Evolutionary conservation across 2,329 filamentous ascomycete species (phyloP).

Genomic region (Amylocarpus encephaloides): DNA sequence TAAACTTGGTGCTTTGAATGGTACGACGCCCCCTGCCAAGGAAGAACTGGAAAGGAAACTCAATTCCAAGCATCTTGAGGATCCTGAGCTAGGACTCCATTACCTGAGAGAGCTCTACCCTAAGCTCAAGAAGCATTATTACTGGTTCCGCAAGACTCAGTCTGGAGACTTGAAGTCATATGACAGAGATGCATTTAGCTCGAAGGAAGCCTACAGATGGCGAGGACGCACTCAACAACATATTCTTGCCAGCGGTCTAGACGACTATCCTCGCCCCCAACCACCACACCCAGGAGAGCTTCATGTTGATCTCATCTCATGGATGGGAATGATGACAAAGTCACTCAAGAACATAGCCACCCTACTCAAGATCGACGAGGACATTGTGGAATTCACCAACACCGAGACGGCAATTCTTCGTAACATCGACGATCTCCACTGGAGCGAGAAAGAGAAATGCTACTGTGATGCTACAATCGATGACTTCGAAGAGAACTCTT

Average conservation of each 20-base stretch:
- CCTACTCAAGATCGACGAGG: slow-evolving; percentile 68
- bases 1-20: slow-evolving; percentile 57
- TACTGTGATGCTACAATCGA: slow-evolving; percentile 96
- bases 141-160: slow-evolving; percentile 94
- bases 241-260: slow-evolving; percentile 85
- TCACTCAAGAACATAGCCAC: slow-evolving; percentile 76
- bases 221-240: slow-evolving; percentile 81
- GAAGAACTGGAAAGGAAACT: slow-evolving; percentile 44
- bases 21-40: slow-evolving; percentile 37
- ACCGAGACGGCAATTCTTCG: slow-evolving; percentile 70
- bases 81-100: slow-evolving; percentile 58
- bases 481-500: slow-evolving; percentile 81
- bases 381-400: slow-evolving; percentile 64
- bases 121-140: slow-evolving; percentile 78
- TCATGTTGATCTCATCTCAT: slow-evolving; percentile 88
- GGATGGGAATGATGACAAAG: slow-evolving; percentile 94
- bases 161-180: slow-evolving; percentile 84
- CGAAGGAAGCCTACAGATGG: slow-evolving; percentile 94
- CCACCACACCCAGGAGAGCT: slow-evolving; percentile 94
- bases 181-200: slow-evolving; percentile 80
- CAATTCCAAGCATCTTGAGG: slow-evolving; percentile 60
- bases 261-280: slow-evolving; percentile 91
- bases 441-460: slow-evolving; percentile 71
- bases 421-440: slow-evolving; percentile 91
- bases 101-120: slow-evolving; percentile 79